These are phyloP conservation scores for Mycena sp. DNA, from an alignment of 1,284 basidiomycete genomes.

Conservation along the genomic window DNA sequence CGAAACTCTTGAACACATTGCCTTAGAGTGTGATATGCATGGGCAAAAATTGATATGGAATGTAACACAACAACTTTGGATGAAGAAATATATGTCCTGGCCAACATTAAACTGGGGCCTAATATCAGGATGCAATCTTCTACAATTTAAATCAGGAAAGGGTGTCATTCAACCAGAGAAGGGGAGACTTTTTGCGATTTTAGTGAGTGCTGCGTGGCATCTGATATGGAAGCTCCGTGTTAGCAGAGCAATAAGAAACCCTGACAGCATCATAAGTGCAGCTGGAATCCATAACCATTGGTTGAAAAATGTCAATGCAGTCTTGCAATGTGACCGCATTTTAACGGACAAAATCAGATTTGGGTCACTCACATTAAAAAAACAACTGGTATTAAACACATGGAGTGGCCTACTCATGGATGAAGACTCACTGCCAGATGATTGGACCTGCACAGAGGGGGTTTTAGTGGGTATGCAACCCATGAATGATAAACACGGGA, in stretches of 20 bases:
- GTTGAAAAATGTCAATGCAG: background rate
- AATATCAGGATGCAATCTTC: slow-evolving; percentile 3
- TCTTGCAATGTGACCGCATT: background rate
- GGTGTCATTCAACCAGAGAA: background rate
- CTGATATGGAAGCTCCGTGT: slow-evolving; percentile 7
- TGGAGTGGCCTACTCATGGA: background rate
- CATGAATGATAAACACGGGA: no score
- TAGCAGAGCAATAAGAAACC: background rate
- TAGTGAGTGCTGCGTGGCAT: background rate
- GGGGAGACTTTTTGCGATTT: background rate
- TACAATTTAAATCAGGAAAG: background rate
- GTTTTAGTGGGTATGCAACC: no score
- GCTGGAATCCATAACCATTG: background rate
- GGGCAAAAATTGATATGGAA: no score
- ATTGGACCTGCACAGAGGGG: background rate
- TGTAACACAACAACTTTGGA: no score
- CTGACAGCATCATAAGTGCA: background rate
- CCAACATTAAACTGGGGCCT: slow-evolving; percentile 3
- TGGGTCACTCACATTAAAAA: background rate
- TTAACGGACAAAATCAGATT: background rate
- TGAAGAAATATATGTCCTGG: background rate
- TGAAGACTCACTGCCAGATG: background rate
- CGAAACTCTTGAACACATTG: no score
- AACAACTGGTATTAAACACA: background rate
- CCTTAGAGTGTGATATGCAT: no score